Conservation (phyloP, 495 filamentous ascomycete species). For the Lasiosphaeria miniovina region DNA sequence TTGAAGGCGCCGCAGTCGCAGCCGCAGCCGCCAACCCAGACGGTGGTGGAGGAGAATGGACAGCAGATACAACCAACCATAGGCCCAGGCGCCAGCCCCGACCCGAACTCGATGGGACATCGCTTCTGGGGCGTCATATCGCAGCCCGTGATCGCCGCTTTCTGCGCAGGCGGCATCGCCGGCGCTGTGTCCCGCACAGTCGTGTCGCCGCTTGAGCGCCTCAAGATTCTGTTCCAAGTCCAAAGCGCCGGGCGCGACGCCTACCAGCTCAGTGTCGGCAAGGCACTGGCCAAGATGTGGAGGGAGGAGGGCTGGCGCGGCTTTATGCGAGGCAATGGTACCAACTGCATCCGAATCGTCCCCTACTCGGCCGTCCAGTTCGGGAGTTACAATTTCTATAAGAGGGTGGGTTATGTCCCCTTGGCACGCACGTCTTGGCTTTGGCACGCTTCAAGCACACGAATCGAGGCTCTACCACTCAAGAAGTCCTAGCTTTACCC, state of each 20-base stretch:
- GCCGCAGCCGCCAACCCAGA: constrained; percentile 1
- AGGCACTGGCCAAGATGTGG: constrained; percentile 92
- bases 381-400: constrained; percentile 96
- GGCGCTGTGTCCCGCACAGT: constrained; percentile 97
- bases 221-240: constrained; percentile 97
- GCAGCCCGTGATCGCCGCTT: constrained; percentile 84
- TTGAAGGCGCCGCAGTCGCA: constrained; percentile 9
- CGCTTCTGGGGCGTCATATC: constrained; percentile 52
- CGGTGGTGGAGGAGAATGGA: neutral
- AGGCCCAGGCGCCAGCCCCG: neutral
- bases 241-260: constrained; percentile 88
- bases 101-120: constrained; percentile 12
- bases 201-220: constrained; percentile 88
- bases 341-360: constrained; percentile 96
- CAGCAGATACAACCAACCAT: too few relatives aligned
- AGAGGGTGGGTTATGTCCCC: constrained; percentile 60
- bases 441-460: too few relatives aligned
- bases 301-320: constrained; percentile 93
- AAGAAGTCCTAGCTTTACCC: neutral
- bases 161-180: constrained; percentile 92
- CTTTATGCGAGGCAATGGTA: constrained; percentile 95
- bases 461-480: neutral
- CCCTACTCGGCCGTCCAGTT: constrained; percentile 98
- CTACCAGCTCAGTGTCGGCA: constrained; percentile 85
- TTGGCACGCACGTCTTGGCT: constrained; percentile 4